Conservation (phyloP, 1,284 basidiomycete species). For the Pyrrhoderma lamaoense region DNA sequence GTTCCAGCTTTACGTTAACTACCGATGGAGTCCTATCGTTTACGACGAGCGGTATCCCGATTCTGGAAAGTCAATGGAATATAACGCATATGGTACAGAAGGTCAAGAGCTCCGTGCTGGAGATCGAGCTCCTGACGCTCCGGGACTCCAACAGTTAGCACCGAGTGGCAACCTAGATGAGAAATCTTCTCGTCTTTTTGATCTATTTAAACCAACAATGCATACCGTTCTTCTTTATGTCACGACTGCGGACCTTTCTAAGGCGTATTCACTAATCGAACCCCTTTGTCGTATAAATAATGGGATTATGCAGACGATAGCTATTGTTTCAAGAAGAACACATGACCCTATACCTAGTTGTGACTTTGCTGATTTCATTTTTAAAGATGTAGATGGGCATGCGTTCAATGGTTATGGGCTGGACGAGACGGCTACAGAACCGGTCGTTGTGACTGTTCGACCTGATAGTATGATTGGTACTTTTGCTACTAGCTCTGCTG, state of each 20-base stretch:
- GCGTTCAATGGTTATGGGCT: conserved; percentile 31
- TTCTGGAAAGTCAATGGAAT: background rate
- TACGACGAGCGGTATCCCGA: conserved; percentile 7
- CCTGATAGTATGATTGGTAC: conserved; percentile 7
- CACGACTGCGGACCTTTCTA: too few species aligned
- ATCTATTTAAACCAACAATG: background rate
- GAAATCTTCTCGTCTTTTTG: background rate
- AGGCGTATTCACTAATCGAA: too few species aligned
- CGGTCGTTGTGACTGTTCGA: background rate
- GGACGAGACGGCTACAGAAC: background rate
- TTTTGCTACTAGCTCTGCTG: background rate
- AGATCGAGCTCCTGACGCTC: conserved; percentile 20
- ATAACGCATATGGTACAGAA: conserved; percentile 4
- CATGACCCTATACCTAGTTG: background rate
- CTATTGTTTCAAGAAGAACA: background rate
- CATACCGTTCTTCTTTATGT: conserved; percentile 2
- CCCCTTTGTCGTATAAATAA: too few species aligned
- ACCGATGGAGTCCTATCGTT: conserved; percentile 20
- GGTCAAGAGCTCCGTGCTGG: conserved; percentile 12
- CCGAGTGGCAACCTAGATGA: background rate
- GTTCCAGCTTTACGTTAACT: conserved; percentile 20
- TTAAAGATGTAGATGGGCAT: conserved; percentile 33
- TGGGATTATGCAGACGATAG: background rate
- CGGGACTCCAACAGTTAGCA: conserved; percentile 3
- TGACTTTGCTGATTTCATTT: conserved; percentile 23